Evolutionary conservation across 495 filamentous ascomycete genomes (phyloP).

Genomic region (Cetradonia linearis): DNA sequence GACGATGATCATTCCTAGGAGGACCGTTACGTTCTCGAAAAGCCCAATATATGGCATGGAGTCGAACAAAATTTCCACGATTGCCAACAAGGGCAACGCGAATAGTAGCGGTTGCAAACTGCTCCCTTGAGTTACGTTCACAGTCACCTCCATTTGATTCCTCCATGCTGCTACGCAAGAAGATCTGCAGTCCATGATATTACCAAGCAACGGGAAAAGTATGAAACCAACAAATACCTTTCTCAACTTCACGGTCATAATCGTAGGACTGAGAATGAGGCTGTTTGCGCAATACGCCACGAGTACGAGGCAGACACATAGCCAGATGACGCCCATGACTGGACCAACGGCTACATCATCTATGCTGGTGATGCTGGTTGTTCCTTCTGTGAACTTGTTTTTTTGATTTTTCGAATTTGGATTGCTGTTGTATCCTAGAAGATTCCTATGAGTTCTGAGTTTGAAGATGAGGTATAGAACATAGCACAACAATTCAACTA

Average conservation of each 20-base stretch:
- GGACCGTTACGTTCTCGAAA: conserved; percentile 33
- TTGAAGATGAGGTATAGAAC: conserved; percentile 55
- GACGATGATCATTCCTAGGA: conserved; percentile 30
- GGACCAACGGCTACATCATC: conserved; percentile 32
- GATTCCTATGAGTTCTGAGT: conserved; percentile 27
- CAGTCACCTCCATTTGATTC: conserved; percentile 27
- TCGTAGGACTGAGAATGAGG: conserved; percentile 29
- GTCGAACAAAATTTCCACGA: conserved; percentile 32
- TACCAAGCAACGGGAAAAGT: conserved; percentile 28
- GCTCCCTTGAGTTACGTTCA: conserved; percentile 26
- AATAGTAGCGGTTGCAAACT: conserved; percentile 33
- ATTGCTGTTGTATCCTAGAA: conserved; percentile 24
- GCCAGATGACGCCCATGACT: conserved; percentile 31
- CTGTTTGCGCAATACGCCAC: conserved; percentile 29
- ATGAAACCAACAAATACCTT: conserved; percentile 30
- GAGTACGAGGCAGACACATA: conserved; percentile 24
- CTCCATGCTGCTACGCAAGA: conserved; percentile 24
- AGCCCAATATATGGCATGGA: conserved; percentile 32
- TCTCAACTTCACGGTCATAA: conserved; percentile 23
- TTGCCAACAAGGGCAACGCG: conserved; percentile 34
- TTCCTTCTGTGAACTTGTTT: conserved; percentile 16
- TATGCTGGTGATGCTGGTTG: neutral
- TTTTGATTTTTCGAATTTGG: too few species aligned
- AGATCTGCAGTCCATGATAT: conserved; percentile 24
- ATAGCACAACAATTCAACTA: conserved; percentile 56